Evolutionary conservation across 768 basidiomycete genomes (phyloP).

Genomic region (Gelatoporia subvermispora): DNA sequence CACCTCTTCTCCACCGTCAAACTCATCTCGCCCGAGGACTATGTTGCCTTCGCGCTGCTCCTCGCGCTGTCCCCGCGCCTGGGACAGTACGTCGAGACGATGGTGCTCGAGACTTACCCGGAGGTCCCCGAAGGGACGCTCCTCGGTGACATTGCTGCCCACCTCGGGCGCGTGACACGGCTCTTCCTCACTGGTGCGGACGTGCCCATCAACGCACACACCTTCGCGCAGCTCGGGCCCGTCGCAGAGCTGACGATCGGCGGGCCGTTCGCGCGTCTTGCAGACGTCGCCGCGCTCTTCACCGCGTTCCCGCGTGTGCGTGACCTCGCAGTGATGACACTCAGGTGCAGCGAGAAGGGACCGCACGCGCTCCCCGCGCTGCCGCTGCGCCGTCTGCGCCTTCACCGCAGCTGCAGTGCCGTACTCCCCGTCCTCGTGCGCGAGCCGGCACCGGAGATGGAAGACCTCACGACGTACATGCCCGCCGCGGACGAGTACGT

Average conservation of each 20-base stretch:
- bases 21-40: not conserved
- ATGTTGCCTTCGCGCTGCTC: slow-evolving; percentile 10
- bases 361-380: not conserved
- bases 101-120: not conserved
- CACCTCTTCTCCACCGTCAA: slow-evolving; percentile 13
- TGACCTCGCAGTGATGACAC: too few species aligned
- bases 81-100: slow-evolving; percentile 13
- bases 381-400: not conserved
- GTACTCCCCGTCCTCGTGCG: not conserved
- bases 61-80: slow-evolving; percentile 14
- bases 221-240: not conserved
- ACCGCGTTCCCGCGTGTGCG: not conserved
- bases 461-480: not conserved
- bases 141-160: not conserved
- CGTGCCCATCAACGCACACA: not conserved
- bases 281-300: not conserved
- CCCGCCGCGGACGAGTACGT: not conserved
- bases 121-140: not conserved
- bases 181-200: not conserved
- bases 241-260: not conserved
- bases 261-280: not conserved
- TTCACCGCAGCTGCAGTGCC: not conserved
- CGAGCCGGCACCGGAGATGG: not conserved
- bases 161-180: not conserved
- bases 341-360: too few species aligned